These are phyloP conservation scores for Trypanosoma congolense DNA, from an alignment of 208 protist species.

Conservation along the genomic window DNA sequence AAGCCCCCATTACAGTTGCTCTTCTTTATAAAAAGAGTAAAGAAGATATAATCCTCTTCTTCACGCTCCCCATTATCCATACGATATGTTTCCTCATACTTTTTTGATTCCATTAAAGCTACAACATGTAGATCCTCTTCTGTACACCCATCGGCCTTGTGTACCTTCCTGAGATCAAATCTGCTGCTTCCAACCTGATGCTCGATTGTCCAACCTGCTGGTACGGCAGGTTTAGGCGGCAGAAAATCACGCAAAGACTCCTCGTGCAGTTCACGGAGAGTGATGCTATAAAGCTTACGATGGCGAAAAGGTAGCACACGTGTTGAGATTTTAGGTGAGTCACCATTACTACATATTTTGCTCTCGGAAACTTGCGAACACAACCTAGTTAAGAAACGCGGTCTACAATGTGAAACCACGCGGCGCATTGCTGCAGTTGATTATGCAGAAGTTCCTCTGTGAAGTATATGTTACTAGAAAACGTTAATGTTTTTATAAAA, in stretches of 20 bases:
- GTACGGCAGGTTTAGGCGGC: conserved; percentile 56
- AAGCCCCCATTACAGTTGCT: conserved; percentile 46
- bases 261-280: conserved; percentile 56
- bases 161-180: conserved; percentile 69
- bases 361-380: not conserved
- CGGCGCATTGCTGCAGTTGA: no score
- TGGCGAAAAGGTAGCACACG: conserved; percentile 8
- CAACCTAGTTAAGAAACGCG: no score
- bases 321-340: not conserved
- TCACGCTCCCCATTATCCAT: conserved; percentile 86
- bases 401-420: no score
- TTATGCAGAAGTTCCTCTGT: no score
- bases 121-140: conserved; percentile 64
- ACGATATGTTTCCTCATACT: conserved; percentile 77
- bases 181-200: conserved; percentile 48
- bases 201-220: conserved; percentile 54
- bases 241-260: conserved; percentile 81
- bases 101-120: conserved; percentile 67
- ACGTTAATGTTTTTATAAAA: no score
- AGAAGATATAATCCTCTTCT: conserved; percentile 83
- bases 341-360: no score
- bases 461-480: no score
- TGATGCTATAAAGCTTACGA: conserved; percentile 34
- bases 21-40: conserved; percentile 71
- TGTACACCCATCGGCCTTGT: conserved; percentile 58